phyloP scores from a whole-genome alignment of 768 basidiomycete genomes.

The Cyclocybe aegerita region DNA sequence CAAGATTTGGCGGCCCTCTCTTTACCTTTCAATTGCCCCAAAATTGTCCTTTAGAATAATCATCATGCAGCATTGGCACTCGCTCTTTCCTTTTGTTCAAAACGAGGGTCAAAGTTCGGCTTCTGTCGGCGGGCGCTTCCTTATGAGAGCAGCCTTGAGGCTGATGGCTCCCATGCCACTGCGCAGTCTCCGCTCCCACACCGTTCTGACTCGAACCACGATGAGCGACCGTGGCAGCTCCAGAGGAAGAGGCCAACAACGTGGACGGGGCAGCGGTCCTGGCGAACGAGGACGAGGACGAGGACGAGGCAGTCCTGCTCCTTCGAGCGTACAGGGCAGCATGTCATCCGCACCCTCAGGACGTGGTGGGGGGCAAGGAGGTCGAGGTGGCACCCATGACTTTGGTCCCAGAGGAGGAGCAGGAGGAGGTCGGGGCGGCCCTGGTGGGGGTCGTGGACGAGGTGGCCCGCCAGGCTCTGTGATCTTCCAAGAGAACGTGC shows the following conservation, averaged over 20 bases:
- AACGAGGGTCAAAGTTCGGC: no score
- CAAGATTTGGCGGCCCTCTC: no score
- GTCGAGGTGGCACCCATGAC: constrained; percentile 20
- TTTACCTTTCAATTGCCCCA: no score
- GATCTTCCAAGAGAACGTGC: constrained; percentile 37
- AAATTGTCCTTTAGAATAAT: no score
- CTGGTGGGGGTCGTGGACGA: constrained; percentile 23
- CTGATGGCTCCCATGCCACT: neutral
- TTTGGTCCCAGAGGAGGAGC: constrained; percentile 18
- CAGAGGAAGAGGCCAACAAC: constrained; percentile 22
- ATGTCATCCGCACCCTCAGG: no score
- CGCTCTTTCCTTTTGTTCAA: no score
- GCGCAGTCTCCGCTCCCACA: neutral
- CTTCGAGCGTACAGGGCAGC: neutral
- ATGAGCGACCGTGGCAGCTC: constrained; percentile 28
- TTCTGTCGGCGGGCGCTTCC: neutral
- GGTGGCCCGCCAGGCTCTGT: constrained; percentile 26
- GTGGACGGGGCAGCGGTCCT: constrained; percentile 21
- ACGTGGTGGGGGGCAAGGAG: constrained; percentile 13
- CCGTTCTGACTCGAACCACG: constrained; percentile 7
- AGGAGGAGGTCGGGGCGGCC: constrained; percentile 19
- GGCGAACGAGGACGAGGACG: constrained; percentile 13
- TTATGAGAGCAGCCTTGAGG: neutral
- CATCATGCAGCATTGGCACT: no score
- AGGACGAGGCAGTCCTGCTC: constrained; percentile 6